Evolutionary conservation across 1,284 basidiomycete genomes (phyloP).

Genomic region (Ceratobasidium sp.): DNA sequence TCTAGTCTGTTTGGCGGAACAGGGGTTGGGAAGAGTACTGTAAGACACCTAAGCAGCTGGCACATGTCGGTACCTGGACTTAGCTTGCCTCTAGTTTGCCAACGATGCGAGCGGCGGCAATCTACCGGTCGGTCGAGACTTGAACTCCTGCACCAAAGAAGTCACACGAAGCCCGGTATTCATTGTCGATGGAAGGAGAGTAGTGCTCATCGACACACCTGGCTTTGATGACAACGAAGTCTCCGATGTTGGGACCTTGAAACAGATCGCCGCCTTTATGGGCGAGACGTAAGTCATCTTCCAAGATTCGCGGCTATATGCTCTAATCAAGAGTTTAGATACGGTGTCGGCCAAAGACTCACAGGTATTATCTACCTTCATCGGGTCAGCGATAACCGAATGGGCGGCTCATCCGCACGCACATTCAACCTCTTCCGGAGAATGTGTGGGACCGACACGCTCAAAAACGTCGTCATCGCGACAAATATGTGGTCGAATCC

Average conservation of each 20-base stretch:
- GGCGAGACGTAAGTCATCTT: conserved; percentile 26
- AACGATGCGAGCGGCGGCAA: conserved; percentile 51
- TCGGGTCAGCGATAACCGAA: conserved; percentile 45
- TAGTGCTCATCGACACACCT: conserved; percentile 50
- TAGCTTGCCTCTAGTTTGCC: conserved; percentile 50
- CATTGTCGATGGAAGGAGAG: conserved; percentile 48
- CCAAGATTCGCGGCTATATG: neutral
- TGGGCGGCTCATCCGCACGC: conserved; percentile 26
- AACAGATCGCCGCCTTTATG: conserved; percentile 44
- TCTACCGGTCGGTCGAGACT: conserved; percentile 1
- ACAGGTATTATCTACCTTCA: conserved; percentile 47
- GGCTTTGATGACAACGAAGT: conserved; percentile 45
- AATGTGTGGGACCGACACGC: conserved; percentile 44
- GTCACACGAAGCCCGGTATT: conserved; percentile 43
- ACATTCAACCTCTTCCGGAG: conserved; percentile 46
- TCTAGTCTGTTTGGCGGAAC: conserved; percentile 27
- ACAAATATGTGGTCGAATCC: conserved; percentile 54
- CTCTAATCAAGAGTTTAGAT: neutral
- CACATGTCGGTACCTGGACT: neutral
- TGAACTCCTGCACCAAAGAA: conserved; percentile 22
- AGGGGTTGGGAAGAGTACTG: conserved; percentile 29
- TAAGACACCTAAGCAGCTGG: neutral
- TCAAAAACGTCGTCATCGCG: conserved; percentile 52
- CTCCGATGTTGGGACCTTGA: conserved; percentile 39
- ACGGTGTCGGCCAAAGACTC: conserved; percentile 16